Base-by-base conservation (phyloP, 495 filamentous ascomycete species). In the Endocarpon pusillum region DNA sequence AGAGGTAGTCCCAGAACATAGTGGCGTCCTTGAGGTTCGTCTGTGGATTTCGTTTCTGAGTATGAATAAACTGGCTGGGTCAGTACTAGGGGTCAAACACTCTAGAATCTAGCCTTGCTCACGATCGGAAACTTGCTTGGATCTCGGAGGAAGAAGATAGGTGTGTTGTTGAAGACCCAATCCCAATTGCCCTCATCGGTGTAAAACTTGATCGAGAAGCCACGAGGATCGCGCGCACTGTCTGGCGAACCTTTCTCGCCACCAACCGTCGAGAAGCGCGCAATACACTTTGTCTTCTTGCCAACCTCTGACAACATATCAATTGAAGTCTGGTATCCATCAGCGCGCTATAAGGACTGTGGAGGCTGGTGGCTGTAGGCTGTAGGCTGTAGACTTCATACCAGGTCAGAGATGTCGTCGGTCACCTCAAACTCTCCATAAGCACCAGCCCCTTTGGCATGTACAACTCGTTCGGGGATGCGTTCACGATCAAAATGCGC, bases 121-220 rank as follows among this genome's bases (percentile, higher is more conserved):
- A 75, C 37, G n/a, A 55, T 60, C 0, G 64, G 62, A 24, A 72
- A 72, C 42, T 69, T 70, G 37, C 62, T 56, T 0, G 67, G 62
- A 49, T 71, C 67, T 3, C 67, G 52, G 38, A 69, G 49, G 40
- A 69, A 69, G 45, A 70, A 70, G 0, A 69, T 53, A 2, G 62
- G 61, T 34, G 54, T 39, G 46, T 67, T 59, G 47, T 70, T 69
- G 43, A 60, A 66, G 6, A 76, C 70, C 53, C 64, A 69, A 40
- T 85, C 80, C 48, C 71, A 73, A 47, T 83, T 83, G 7, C 78
- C 78, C 43, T 89, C 78, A 19, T 78, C 61, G 1, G 81, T 85
- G 47, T 78, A 83, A 51, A 85, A 71, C 59, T 81, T 81, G 53
- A 79, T 54, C 8, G 70, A 61, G 45, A 72, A 80, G 3, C 78